Evolutionary conservation across 2,329 filamentous ascomycete genomes (phyloP), one percentile per base, ranked within the genome.

Genomic region (Alternaria ethzedia): DNA sequence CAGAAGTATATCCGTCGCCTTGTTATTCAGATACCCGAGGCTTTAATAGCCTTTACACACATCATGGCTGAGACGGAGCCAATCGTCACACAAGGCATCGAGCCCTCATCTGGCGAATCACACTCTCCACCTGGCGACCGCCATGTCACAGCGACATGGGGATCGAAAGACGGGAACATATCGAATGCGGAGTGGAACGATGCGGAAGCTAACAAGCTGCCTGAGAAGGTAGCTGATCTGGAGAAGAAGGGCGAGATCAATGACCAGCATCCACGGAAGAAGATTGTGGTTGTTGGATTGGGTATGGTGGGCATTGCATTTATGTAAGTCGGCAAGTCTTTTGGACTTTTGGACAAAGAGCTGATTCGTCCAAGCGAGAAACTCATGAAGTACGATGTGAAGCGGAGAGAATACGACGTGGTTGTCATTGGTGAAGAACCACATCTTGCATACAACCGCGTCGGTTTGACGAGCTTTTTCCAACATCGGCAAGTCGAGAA

Each of bases 241-340:
- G 65, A 72, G 20, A 57, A 62, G 49, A 71, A 68, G 8, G 66
- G 70, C 21, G 72, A 81, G 52, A 71, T 81, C 13, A 75, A 79
- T 15, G 61, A 59, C 4, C 41, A 63, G 28, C 58, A 57, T 32
- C 49, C 51, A 15, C 83, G 88, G 65, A 93, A 92, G 78, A 89
- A 86, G 75, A 82, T 96, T 36, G 93, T 96, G 3, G 89, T 97
- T 41, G 92, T 97, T 43, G 94, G 94, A 10, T 81, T 97, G 80
- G 94, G 94, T 3, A 97, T 97, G 94, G 94, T 97, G 47, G 93
- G 91, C 43, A 91, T 96, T 70, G 90, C 91, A 45, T 95, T 96
- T 78, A 93, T 96, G 91, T 95, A 82, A 85, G 90, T 84, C 9
- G 15, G 11, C 15, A 12, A 20, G 36, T 4, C 5, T 11, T n/a